A percentile compares a stretch with the other conserved stretches of the same genome.
Evolutionary conservation across 2,329 filamentous ascomycete genomes (phyloP).

Genomic region (Aspergillus sp.): DNA sequence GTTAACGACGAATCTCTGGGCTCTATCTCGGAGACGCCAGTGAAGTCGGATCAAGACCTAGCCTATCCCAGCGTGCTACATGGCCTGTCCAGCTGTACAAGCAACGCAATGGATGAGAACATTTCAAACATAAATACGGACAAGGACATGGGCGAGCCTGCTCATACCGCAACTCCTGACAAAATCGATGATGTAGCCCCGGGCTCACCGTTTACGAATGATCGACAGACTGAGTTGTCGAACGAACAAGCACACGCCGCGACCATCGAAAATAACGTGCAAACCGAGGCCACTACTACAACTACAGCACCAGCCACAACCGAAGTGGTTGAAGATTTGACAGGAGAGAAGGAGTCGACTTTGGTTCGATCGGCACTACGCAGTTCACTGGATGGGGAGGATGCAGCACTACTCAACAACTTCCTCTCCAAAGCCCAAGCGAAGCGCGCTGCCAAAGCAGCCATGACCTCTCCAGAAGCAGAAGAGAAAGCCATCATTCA

Average conservation of each 20-base stretch:
- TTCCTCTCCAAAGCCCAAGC: conserved; percentile 38
- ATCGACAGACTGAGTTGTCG: conserved; percentile 3
- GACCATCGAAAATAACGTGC: neutral
- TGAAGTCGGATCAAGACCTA: conserved; percentile 5
- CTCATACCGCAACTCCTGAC: neutral
- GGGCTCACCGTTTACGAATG: conserved; percentile 8
- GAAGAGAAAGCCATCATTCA: conserved; percentile 10
- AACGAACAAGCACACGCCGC: neutral
- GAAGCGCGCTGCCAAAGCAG: conserved; percentile 34
- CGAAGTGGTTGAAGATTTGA: conserved; percentile 19
- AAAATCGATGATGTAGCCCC: neutral
- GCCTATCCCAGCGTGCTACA: conserved; percentile 17
- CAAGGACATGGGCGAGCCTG: conserved; percentile 2
- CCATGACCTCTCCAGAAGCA: conserved; percentile 11
- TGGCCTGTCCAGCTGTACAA: conserved; percentile 9
- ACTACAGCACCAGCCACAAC: conserved; percentile 5
- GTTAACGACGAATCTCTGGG: conserved; percentile 12
- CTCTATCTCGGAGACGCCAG: conserved; percentile 7
- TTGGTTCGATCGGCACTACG: conserved; percentile 33
- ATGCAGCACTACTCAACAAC: conserved; percentile 34
- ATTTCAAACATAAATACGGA: conserved; percentile 11
- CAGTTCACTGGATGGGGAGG: conserved; percentile 34
- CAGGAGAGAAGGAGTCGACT: conserved; percentile 26
- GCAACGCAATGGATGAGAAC: conserved; percentile 3
- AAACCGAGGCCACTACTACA: conserved; percentile 1